Percentiles rank a stretch among this genome's conserved stretches.
Conservation (phyloP, 805 yeast species). For the Teunomyces lycoperdinae region DNA sequence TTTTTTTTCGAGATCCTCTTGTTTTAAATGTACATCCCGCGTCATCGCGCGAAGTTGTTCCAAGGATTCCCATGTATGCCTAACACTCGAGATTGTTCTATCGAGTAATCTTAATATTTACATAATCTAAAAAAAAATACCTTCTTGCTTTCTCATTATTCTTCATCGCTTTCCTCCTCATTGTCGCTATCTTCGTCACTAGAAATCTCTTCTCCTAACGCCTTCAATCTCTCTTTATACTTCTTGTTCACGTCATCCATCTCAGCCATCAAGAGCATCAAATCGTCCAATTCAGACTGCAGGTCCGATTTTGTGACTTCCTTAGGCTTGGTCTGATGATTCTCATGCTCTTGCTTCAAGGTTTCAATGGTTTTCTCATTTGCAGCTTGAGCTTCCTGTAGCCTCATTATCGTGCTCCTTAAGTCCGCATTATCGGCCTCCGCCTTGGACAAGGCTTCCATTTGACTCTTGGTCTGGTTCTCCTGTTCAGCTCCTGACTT, state of each 20-base stretch:
- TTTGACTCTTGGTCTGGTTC: neutral
- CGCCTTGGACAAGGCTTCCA: neutral
- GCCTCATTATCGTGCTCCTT: neutral
- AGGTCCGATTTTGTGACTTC: constrained; percentile 31
- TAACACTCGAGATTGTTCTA: neutral
- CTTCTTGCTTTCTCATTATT: neutral
- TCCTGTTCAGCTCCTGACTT: neutral
- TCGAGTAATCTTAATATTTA: no score
- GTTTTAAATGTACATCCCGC: neutral
- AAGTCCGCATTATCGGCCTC: neutral
- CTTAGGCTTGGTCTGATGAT: constrained; percentile 5
- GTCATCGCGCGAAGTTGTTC: neutral
- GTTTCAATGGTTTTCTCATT: constrained; percentile 6
- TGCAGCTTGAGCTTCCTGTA: constrained; percentile 1
- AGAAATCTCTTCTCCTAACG: constrained; percentile 58
- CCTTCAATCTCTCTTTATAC: constrained; percentile 52
- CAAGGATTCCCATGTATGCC: neutral
- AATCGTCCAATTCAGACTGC: constrained; percentile 62
- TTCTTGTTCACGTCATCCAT: constrained; percentile 64
- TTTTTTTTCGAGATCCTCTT: neutral
- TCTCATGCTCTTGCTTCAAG: constrained; percentile 4
- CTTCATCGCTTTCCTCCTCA: constrained; percentile 53
- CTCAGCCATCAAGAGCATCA: constrained; percentile 73
- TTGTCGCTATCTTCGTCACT: constrained; percentile 73
- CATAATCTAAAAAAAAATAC: no score